Evolutionary conservation across 495 filamentous ascomycete genomes (phyloP).

Genomic region (Jackrogersella minutella): DNA sequence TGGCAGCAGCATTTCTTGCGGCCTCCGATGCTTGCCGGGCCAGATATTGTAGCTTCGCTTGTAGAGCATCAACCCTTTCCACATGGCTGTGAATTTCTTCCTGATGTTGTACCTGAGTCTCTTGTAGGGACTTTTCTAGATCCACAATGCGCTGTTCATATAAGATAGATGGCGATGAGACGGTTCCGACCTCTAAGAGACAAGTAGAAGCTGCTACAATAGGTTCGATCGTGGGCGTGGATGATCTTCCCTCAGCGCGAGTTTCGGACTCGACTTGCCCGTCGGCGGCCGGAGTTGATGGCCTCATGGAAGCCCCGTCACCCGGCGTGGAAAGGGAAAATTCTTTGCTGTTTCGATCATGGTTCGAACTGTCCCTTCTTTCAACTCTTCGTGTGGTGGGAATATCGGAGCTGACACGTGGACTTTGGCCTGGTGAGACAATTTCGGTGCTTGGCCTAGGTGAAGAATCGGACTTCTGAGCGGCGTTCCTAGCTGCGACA

Average conservation of each 20-base stretch:
- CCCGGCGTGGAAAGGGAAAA: neutral
- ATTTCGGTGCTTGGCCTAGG: conserved; percentile 33
- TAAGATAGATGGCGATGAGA: conserved; percentile 10
- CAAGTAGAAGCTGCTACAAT: neutral
- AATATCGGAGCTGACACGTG: conserved; percentile 38
- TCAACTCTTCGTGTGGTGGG: neutral
- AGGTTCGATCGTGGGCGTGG: neutral
- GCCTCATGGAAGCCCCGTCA: neutral
- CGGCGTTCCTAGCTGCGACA: conserved; percentile 57
- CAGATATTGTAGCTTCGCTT: conserved; percentile 88
- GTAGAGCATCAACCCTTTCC: conserved; percentile 91
- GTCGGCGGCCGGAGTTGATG: conserved; percentile 12
- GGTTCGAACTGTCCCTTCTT: neutral
- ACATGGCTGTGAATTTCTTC: conserved; percentile 83
- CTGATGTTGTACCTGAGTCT: conserved; percentile 69
- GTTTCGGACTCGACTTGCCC: conserved; percentile 1
- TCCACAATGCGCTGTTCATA: conserved; percentile 55
- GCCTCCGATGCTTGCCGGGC: conserved; percentile 78
- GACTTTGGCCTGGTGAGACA: conserved; percentile 33
- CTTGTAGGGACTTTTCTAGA: conserved; percentile 65
- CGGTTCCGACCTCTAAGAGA: neutral
- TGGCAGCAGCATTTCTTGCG: conserved; percentile 68
- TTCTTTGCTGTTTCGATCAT: neutral
- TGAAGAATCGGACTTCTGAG: conserved; percentile 33
- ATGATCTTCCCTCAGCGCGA: neutral